Evolutionary conservation across 768 basidiomycete species (phyloP), one percentile per base, ranked within the genome.

Genomic region (Suillus subaureus): DNA sequence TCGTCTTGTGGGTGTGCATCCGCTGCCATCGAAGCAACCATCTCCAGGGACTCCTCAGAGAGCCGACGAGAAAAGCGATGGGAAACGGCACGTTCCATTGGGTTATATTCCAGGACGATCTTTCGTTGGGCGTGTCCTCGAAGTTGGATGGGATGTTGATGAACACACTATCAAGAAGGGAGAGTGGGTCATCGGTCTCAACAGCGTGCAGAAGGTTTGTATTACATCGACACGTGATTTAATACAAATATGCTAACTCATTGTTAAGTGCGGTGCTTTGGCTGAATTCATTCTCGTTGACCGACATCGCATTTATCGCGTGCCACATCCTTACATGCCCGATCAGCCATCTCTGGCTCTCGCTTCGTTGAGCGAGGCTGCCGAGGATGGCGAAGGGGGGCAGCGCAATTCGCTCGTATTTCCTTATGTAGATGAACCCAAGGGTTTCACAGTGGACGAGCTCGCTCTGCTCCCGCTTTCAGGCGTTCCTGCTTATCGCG

Each of bases 231-330:
- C 21, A 16, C 60, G 26, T 26, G 23, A 68, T 28, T 64, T 71
- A 56, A 66, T 70, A 28, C 39, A 61, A 18, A 35, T 63, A 69
- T 74, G 45, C 70, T 66, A 47, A 60, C 43, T 58, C 39, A 4
- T 28, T 49, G 66, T 58, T 26, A 68, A 95, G 93, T 89, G 87
- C 69, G 95, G 96, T 58, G 92, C 92, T 7, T 83, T 97, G 26
- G 84, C 93, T n/a, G 93, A 97, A 77, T 97, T 94, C 79, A 86
- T 97, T 66, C 81, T 93, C 31, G 84, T 90, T 28, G 93, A 97
- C 72, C 87, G 92, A 35, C 90, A 89, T 71, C 86, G 92, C 16
- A 77, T 96, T 1, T 86, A 89, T 67, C 84, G 90, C 18, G 85
- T 90, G 11, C 91, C 93, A 0, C 84, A 89, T 69, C 89, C 89